Conservation (phyloP, 371 early-diverging fungal species). For the Neoconidiobolus thromboides region DNA sequence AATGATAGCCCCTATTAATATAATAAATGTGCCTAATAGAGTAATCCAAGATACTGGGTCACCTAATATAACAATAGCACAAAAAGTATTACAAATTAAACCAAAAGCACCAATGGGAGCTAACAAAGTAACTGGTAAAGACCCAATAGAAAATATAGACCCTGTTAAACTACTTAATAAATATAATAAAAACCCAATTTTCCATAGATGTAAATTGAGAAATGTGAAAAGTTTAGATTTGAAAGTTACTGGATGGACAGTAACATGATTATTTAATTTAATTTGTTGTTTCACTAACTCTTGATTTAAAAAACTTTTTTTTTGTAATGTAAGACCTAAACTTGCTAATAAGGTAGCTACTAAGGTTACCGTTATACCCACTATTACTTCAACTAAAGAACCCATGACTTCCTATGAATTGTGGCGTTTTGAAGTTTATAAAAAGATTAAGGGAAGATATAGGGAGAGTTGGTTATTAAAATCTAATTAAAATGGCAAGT, state of each 20-base stretch:
- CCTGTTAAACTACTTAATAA: slow-evolving; percentile 46
- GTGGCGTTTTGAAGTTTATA: no score
- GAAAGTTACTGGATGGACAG: not conserved
- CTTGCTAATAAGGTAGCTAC: not conserved
- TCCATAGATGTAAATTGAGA: slow-evolving; percentile 22
- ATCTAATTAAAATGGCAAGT: no score
- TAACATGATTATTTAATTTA: not conserved
- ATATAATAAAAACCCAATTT: slow-evolving; percentile 37
- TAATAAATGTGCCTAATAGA: slow-evolving; percentile 44
- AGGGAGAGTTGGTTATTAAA: no score
- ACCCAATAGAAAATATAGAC: slow-evolving; percentile 53
- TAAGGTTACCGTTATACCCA: not conserved
- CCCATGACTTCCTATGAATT: no score
- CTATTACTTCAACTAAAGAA: not conserved
- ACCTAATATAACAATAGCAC: slow-evolving; percentile 40
- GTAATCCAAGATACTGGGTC: slow-evolving; percentile 42
- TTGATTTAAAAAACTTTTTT: not conserved
- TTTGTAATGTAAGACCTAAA: not conserved
- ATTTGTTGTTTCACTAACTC: no score
- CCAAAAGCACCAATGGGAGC: slow-evolving; percentile 65
- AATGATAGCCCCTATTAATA: slow-evolving; percentile 42
- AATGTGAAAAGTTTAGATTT: not conserved
- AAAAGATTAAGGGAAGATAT: no score
- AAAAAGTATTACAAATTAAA: slow-evolving; percentile 57
- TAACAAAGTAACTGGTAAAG: slow-evolving; percentile 61